Base-by-base conservation (phyloP, 331 rosid species). In the Ulmus americana region DNA sequence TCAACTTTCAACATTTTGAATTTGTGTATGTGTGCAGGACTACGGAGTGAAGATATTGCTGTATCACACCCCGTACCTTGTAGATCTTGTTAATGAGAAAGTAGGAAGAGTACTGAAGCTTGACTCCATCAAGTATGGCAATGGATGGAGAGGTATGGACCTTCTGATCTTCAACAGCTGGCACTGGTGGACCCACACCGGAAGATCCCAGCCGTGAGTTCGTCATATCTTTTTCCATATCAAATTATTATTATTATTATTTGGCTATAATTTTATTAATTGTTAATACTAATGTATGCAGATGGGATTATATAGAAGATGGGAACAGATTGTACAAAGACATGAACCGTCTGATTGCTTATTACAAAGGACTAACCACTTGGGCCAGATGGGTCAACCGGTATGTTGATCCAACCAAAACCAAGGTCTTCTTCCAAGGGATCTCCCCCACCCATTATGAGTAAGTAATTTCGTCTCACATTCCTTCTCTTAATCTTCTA, bases 181-280 rank as follows among this genome's bases (percentile, higher is more conserved):
- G 98, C 98, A 94, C 9, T 94, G 98, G 98, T 94, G 98, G 98
- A 89, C 97, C 73, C 98, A 94, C 80, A 80, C 84, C 0, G 95
- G 90, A 22, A 79, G 59, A n/a, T 54, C 95, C 9, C 98, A 87
- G n/a, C 98, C 98, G 98, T 94, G 84, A 7, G 88, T 74, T 71
- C 28, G 45, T 11, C 14, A 51, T 51, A 7, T 5, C 16, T 64
- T 45, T 44, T 39, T 45, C 10, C 46, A 0, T 39, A 0, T 39
- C 9, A 1, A 0, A 1, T 41, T 52, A n/a, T 39, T 20, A 5
- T 11, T 14, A 9, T 7, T 59, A 6, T 40, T 67, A 6, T 63
- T 20, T 20, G 22, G 22, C 22, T 28, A 28, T 28, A 28, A 28
- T 6, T 8, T 43, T 18, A 45, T 11, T 8, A 45, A 9, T 4